Conservation (phyloP, 176 grass and related monocot species). For the Aechmea fasciata region DNA sequence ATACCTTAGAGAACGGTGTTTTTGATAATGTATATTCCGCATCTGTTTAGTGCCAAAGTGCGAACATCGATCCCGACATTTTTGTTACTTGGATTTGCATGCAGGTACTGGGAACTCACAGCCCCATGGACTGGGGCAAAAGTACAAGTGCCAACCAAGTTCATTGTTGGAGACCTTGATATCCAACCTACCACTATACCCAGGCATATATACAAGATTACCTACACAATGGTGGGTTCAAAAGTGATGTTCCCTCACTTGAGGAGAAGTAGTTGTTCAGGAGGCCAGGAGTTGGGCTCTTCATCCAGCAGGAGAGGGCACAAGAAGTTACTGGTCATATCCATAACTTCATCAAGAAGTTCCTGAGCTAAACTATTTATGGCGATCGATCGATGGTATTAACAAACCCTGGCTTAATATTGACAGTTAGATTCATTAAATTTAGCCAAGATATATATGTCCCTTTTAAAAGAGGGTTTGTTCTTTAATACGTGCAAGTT, state of each 20-base stretch:
- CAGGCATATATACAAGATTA: not conserved
- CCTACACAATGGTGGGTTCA: not conserved
- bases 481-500: too few relatives aligned
- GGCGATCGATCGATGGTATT: too few relatives aligned
- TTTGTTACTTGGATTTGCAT: not conserved
- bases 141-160: conserved; percentile 1
- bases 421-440: too few relatives aligned
- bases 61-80: not conserved
- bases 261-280: not conserved
- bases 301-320: not conserved
- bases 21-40: too few relatives aligned
- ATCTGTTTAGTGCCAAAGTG: too few relatives aligned
- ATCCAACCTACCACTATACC: not conserved
- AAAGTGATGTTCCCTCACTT: not conserved
- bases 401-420: too few relatives aligned
- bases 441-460: too few relatives aligned
- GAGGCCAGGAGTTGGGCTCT: not conserved
- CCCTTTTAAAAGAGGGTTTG: too few relatives aligned
- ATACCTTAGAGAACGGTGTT: too few relatives aligned
- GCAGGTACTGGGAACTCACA: conserved; percentile 1
- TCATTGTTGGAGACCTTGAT: conserved; percentile 1
- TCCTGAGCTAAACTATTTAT: not conserved
- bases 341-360: not conserved
- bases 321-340: not conserved
- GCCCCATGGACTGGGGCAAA: not conserved